Evolutionary conservation across 805 yeast genomes (phyloP).

Genomic region (Saturnispora dispora): DNA sequence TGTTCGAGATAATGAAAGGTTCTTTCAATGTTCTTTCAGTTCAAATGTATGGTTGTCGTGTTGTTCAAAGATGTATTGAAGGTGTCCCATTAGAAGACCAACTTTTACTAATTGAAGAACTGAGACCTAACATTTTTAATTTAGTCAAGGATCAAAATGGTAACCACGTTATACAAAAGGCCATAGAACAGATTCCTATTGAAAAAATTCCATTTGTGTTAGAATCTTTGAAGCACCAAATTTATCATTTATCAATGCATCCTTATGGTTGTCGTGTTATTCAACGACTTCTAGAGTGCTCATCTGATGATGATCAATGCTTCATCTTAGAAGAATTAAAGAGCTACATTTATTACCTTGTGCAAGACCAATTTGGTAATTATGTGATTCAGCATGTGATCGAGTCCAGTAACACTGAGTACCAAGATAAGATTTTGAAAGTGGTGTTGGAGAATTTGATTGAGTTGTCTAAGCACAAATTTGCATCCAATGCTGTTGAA

Average conservation of each 20-base stretch:
- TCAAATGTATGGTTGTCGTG: conserved; percentile 98
- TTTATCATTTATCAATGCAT: conserved; percentile 83
- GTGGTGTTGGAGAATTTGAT: conserved; percentile 58
- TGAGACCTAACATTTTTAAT: conserved; percentile 46
- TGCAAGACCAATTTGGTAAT: conserved; percentile 96
- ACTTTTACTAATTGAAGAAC: conserved; percentile 57
- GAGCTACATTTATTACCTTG: conserved; percentile 60
- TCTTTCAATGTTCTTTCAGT: conserved; percentile 66
- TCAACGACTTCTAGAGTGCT: conserved; percentile 82
- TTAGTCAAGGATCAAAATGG: conserved; percentile 95
- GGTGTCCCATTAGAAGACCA: conserved; percentile 57
- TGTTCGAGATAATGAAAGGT: conserved; percentile 65
- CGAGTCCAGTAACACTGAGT: conserved; percentile 64
- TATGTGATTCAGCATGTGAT: conserved; percentile 94
- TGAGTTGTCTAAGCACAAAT: conserved; percentile 86
- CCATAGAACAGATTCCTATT: conserved; percentile 80
- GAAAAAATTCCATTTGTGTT: conserved; percentile 61
- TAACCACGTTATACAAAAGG: conserved; percentile 93
- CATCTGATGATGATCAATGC: conserved; percentile 54
- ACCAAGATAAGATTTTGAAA: conserved; percentile 48
- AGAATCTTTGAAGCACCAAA: conserved; percentile 57
- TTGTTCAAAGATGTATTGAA: conserved; percentile 88
- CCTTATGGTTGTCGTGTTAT: conserved; percentile 97
- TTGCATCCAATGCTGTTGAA: conserved; percentile 96
- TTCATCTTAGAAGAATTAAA: conserved; percentile 64